Base-by-base conservation (phyloP, 352 stramenopile genomes). In the Phytophthora ramorum region DNA sequence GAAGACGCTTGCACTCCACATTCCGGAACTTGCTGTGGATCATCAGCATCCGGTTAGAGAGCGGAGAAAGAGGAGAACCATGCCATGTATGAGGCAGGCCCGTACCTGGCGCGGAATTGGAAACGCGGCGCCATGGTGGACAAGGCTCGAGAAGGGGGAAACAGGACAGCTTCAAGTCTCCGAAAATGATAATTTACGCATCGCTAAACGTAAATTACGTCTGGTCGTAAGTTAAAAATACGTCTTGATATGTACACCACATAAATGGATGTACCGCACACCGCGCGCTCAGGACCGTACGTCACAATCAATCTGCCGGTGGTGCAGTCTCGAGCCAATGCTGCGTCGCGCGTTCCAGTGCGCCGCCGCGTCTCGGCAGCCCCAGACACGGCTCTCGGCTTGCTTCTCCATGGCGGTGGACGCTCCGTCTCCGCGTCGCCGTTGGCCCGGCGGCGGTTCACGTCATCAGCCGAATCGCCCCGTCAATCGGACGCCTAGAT, bases 21-120 rank as follows among this genome's bases (percentile, higher is more conserved):
- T 93, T 93, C 58, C 87, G 84, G 61, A 92, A 91, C 63, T 95
- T 95, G 63, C 87, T 95, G 63, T 24, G 17, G 6, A 17, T 30
- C 43, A 45, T 13, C 5, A 45, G n/a, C 38, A 45, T 6, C 16
- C 14, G 38, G 38, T 45, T 45, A 45, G 16, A 45, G n/a, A 24
- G 38, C 5, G 38, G 16, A 24, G 38, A 13, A 19, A 19, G 17
- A 24, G 38, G n/a, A 45, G 17, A 45, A 45, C 6, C 24, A 24
- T 10, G 38, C 7, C 22, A 45, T 9, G 13, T 28, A 17, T 32
- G 17, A 7, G 17, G 19, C 0, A 45, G 49, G 7, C 5, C 4
- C 5, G 30, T 30, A 83, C 78, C 78, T 87, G 16, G 76, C 58
- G 40, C 79, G 76, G 69, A 81, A 79, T 56, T 74, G 63, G 71